phyloP scores from a whole-genome alignment of 2,329 filamentous ascomycete genomes.

The Fusarium transvaalense region DNA sequence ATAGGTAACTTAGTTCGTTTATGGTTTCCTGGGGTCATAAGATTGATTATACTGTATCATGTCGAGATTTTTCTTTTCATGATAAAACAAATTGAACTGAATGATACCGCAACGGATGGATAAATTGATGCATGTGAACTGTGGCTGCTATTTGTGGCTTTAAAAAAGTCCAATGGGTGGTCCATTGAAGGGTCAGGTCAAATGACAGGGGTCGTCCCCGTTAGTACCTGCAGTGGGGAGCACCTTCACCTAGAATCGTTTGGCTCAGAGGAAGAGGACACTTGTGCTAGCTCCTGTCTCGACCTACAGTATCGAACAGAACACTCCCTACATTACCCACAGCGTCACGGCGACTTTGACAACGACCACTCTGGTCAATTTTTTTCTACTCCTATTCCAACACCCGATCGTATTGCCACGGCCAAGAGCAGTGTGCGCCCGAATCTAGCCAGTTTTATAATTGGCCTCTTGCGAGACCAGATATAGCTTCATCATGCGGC shows the following conservation, averaged over 20 bases:
- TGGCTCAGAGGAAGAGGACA: constrained; percentile 46
- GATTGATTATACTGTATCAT: background rate
- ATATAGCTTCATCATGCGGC: constrained; percentile 58
- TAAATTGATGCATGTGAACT: background rate
- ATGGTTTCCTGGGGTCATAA: background rate
- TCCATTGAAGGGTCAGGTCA: constrained; percentile 7
- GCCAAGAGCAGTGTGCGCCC: constrained; percentile 40
- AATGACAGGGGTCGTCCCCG: constrained; percentile 18
- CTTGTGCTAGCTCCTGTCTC: constrained; percentile 48
- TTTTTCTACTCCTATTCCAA: constrained; percentile 11
- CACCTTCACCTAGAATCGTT: constrained; percentile 45
- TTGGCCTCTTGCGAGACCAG: constrained; percentile 37
- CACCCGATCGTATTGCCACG: constrained; percentile 32
- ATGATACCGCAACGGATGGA: background rate
- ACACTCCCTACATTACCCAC: constrained; percentile 44
- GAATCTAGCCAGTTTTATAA: constrained; percentile 35
- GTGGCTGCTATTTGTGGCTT: constrained; percentile 29
- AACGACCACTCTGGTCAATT: constrained; percentile 41
- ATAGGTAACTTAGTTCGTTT: background rate
- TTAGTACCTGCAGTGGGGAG: constrained; percentile 43
- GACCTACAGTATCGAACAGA: constrained; percentile 26
- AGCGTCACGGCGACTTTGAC: constrained; percentile 43
- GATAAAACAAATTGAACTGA: background rate
- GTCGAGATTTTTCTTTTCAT: no score
- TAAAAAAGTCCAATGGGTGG: background rate